Evolutionary conservation across 2,329 filamentous ascomycete genomes (phyloP).

Genomic region (Pseudocercospora pini-densiflorae): DNA sequence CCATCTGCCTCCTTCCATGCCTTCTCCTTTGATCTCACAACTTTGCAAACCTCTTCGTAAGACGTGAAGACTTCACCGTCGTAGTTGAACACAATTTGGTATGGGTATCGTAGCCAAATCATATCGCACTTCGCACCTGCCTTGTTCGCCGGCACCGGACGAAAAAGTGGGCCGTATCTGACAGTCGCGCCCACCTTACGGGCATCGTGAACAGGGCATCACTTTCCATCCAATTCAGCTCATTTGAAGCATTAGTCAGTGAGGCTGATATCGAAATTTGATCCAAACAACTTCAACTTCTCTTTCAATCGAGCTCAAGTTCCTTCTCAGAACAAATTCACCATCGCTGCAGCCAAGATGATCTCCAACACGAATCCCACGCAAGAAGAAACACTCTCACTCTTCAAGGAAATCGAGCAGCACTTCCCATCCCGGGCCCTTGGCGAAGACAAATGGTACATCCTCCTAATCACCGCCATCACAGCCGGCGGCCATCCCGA

Average conservation of each 20-base stretch:
- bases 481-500: conserved; percentile 58
- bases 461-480: conserved; percentile 46
- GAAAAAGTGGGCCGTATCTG: background rate
- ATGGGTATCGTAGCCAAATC: too few species aligned
- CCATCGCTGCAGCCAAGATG: background rate
- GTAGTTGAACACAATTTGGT: too few species aligned
- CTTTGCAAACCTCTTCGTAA: too few species aligned
- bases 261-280: background rate
- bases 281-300: too few species aligned
- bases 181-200: too few species aligned
- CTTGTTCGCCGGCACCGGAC: background rate
- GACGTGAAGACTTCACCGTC: too few species aligned
- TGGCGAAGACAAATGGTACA: conserved; percentile 52
- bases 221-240: background rate
- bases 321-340: too few species aligned
- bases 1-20: too few species aligned
- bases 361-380: conserved; percentile 43
- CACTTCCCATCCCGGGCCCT: conserved; percentile 50
- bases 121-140: background rate
- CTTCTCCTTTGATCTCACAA: too few species aligned
- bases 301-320: too few species aligned
- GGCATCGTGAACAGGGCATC: background rate
- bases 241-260: background rate
- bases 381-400: conserved; percentile 43
- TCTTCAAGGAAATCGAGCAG: conserved; percentile 50